These are phyloP conservation scores for Infundibulicybe gibba DNA, from an alignment of 768 basidiomycete genomes.

Conservation along the genomic window DNA sequence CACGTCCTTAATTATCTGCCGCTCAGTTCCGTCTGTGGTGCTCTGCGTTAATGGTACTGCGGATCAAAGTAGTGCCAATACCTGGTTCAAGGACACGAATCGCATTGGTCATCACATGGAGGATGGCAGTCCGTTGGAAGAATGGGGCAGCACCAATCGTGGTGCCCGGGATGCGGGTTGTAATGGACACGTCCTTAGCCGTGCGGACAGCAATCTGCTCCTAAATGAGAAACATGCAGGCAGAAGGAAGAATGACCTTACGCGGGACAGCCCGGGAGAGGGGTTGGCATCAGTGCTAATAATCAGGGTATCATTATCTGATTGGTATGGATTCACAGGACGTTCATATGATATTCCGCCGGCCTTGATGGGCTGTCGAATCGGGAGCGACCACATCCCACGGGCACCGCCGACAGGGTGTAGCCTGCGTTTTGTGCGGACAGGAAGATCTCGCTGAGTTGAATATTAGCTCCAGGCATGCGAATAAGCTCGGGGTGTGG, in stretches of 20 bases:
- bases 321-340: conserved; percentile 41
- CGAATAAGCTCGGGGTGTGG: too few species aligned
- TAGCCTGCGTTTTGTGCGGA: conserved; percentile 70
- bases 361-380: conserved; percentile 65
- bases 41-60: background rate
- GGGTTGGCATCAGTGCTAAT: conserved; percentile 86
- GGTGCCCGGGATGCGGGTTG: conserved; percentile 69
- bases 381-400: conserved; percentile 80
- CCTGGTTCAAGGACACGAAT: conserved; percentile 84
- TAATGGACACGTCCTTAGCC: conserved; percentile 64
- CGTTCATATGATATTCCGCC: conserved; percentile 59
- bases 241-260: conserved; percentile 35
- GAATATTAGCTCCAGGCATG: background rate
- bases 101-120: conserved; percentile 80
- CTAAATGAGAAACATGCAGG: too few species aligned
- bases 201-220: conserved; percentile 68
- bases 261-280: conserved; percentile 77
- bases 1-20: conserved; percentile 79
- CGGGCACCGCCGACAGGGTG: conserved; percentile 77
- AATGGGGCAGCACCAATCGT: conserved; percentile 84
- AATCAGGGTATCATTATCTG: conserved; percentile 69
- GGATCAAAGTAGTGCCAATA: conserved; percentile 25
- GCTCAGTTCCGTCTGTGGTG: conserved; percentile 71
- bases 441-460: conserved; percentile 69
- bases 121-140: conserved; percentile 80